A percentile compares a stretch with the other conserved stretches of the same genome.
These are phyloP conservation scores for Ceratocystis huliohia DNA, from an alignment of 2,329 filamentous ascomycete species.

Conservation along the genomic window DNA sequence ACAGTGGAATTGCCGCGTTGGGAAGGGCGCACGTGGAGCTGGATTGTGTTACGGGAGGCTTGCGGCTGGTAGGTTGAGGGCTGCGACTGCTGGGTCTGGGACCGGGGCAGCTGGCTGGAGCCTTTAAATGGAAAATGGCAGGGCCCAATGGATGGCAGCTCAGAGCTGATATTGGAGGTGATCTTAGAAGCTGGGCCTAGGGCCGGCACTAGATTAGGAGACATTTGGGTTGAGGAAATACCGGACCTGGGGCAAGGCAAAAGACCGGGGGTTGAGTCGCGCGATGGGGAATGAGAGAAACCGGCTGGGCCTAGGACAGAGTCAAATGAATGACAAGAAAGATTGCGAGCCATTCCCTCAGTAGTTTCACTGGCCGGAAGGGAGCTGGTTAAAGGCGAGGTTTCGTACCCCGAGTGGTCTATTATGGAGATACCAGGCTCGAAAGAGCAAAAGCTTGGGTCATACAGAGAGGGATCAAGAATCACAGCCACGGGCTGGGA, in stretches of 20 bases:
- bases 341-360: background rate
- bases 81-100: background rate
- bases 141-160: background rate
- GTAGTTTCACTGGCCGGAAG: background rate
- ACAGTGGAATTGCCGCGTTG: too few species aligned
- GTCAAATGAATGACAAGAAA: background rate
- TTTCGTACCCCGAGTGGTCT: background rate
- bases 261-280: background rate
- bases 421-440: background rate
- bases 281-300: background rate
- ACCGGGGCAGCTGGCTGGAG: background rate
- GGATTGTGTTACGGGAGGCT: too few species aligned
- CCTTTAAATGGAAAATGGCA: background rate
- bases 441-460: background rate
- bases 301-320: background rate
- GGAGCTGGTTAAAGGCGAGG: background rate
- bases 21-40: too few species aligned
- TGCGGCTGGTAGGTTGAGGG: background rate
- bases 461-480: background rate
- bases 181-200: background rate
- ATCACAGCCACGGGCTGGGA: background rate
- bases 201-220: background rate
- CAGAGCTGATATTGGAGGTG: background rate
- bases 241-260: background rate
- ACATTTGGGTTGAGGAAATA: background rate